Base-by-base conservation (phyloP, 352 stramenopile species). In the Phytophthora sansomeana region DNA sequence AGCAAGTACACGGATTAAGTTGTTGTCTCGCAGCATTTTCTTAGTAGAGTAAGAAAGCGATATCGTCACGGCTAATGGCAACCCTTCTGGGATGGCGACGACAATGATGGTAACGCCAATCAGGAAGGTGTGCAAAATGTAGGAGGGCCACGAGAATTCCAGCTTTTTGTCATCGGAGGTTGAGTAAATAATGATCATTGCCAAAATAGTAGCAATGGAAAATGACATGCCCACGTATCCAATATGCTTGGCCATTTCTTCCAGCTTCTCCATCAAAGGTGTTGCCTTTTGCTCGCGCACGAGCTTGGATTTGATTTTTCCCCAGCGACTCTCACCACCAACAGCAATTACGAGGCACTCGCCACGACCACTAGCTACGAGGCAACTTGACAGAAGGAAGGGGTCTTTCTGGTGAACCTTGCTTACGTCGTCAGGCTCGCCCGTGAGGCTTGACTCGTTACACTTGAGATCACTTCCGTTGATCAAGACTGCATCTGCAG, bases 1-100 rank as follows among this genome's bases (percentile, higher is more conserved):
- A 26, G 97, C 91, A 13, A 99, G 80, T 26, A 99, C 91, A 48
- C 98, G 98, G 32, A 99, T 98, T 32, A 99, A 87, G 71, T 99
- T 99, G 74, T 99, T 97, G 74, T 99, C 97, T 44, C 94, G 92
- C 54, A 98, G 97, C 97, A 99, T 99, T 55, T 98, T 98, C 59
- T 98, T 98, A 13, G 93, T 99, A 21, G 87, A 97, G 60, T 98
- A 98, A 6, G 96, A 97, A n/a, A 98, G 78, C 36, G 91, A 96
- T 49, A 98, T 98, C 10, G 95, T 98, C 19, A 98, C 93, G 0
- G 95, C 96, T 7, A 98, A 77, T 13, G 96, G 96, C 6, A 98
- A 66, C 0, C 96, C 96, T 78, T 98, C 96, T 6, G 96, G 96
- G 59, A 98, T 98, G 14, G 96, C 95, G 4, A 98, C 95, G 4